Evolutionary conservation across 441 rosid genomes (phyloP), one percentile per base, ranked within the genome.

Genomic region (Arabidopsis lyrata): DNA sequence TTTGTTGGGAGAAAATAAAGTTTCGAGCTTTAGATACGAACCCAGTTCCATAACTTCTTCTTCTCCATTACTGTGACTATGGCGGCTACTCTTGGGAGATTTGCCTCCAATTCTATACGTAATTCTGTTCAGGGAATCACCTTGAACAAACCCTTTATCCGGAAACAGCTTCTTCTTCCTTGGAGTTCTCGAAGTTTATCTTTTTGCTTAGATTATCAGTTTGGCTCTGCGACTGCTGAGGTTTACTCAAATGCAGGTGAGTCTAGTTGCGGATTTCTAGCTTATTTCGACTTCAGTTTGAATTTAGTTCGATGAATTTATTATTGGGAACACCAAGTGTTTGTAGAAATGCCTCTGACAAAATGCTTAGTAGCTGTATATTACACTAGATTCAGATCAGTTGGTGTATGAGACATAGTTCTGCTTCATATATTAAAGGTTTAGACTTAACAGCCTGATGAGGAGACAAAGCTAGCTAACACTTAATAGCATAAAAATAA

Each of bases 341-440:
- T 69, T 69, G 73, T 20, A 15, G 14, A 69, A 69, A 69, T 69
- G 56, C 24, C 34, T 32, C 73, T 44, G 6, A 56, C 42, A 44
- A 0, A 3, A 34, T 36, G 15, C 50, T 2, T 24, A 53, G 8
- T 4, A 52, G 15, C 38, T 9, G 24, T 66, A 14, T 14, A 38
- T 38, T 50, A 16, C 3, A 66, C 8, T 32, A 18, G 32, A 6
- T 45, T 63, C 16, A 32, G 6, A 29, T 31, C 2, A 63, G 3
- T 34, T 5, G 13, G 4, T 31, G 11, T 8, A 31, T 63, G 10
- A 44, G 29, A 62, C 11, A 45, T 31, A 31, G 3, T 5, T 11
- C 15, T 31, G 55, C 41, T 63, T 47, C 54, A 45, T 8, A n/a
- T n/a, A 15, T 12, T 4, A 35, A 14, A 66, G 34, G 13, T 38